These are phyloP conservation scores for Helicocarpus griseus DNA, from an alignment of 2,329 filamentous ascomycete genomes.

Conservation along the genomic window DNA sequence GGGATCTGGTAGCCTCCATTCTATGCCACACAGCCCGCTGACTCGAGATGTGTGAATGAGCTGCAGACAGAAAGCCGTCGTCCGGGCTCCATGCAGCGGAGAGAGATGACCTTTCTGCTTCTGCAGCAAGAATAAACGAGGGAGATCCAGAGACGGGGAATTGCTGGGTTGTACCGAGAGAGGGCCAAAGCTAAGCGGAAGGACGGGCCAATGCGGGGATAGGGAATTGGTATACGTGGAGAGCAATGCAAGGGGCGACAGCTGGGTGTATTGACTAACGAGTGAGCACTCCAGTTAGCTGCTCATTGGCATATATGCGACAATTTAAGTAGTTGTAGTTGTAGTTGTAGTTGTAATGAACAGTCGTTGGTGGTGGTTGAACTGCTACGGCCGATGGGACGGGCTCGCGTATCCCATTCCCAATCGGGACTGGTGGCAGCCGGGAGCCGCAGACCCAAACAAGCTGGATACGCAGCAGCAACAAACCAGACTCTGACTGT, in stretches of 20 bases:
- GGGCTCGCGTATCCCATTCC: constrained; percentile 4
- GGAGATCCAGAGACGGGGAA: neutral
- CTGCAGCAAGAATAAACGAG: neutral
- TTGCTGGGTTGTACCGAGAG: neutral
- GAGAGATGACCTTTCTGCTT: too few relatives aligned
- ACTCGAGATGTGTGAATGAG: too few relatives aligned
- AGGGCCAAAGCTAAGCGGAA: neutral
- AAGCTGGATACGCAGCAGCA: too few relatives aligned
- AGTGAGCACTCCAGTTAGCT: too few relatives aligned
- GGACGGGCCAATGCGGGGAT: neutral
- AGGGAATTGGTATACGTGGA: too few relatives aligned
- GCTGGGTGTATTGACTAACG: too few relatives aligned
- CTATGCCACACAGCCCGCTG: neutral
- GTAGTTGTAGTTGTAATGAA: neutral
- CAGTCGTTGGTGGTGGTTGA: neutral
- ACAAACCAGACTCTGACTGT: too few relatives aligned
- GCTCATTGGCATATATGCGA: too few relatives aligned
- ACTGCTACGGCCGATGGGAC: neutral
- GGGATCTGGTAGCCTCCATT: neutral
- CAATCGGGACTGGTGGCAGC: neutral
- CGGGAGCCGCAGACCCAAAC: constrained; percentile 2
- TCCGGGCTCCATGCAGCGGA: too few relatives aligned
- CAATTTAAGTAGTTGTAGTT: neutral
- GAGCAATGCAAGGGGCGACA: too few relatives aligned
- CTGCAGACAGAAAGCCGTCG: too few relatives aligned